Base-by-base conservation (phyloP, 371 early-diverging fungal genomes). In the Rhizopus delemar region DNA sequence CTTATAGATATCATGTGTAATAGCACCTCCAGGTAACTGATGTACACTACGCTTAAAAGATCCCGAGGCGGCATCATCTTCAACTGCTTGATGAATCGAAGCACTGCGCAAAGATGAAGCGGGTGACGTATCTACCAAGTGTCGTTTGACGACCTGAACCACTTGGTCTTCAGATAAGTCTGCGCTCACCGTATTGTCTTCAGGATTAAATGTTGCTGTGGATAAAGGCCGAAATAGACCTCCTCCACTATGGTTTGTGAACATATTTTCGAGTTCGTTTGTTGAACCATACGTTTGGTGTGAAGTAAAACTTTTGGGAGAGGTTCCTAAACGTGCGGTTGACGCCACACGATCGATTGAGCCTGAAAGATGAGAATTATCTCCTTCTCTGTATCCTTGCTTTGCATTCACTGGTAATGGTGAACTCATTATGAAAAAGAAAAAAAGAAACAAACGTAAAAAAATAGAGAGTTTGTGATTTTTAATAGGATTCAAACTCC, bases 101-200 rank as follows among this genome's bases (percentile, higher is more conserved):
- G 48, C 31, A 31, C 57, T 58, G 8, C 31, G 48, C 11, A 69
- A 33, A 6, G 75, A 78, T 0, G 65, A 57, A 29, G 70, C 66
- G 22, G 77, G 75, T 2, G 75, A 74, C 0, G 76, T 69, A 35
- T 59, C 71, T n/a, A 86, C 88, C 53, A 90, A 73, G 52, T 90
- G 90, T 12, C 86, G 77, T 57, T 84, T 85, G 28, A 90, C 86
- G 8, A 87, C 82, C 46, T 78, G 75, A 22, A 87, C 88, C 0
- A 87, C 88, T 61, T 86, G 85, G 5, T 86, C 85, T 22, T 84
- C 81, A 8, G 88, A 74, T 13, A 89, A 65, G 51, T 82, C 85
- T 11, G 74, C 76, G 29, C 73, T 70, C 8, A 76, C 62, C 3
- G 77, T 76, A 45, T 71, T 65, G 28, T 74, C 73, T 46, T 72